Base-by-base conservation (phyloP, 2,329 filamentous ascomycete species). In the Colletotrichum lindemuthianum region DNA sequence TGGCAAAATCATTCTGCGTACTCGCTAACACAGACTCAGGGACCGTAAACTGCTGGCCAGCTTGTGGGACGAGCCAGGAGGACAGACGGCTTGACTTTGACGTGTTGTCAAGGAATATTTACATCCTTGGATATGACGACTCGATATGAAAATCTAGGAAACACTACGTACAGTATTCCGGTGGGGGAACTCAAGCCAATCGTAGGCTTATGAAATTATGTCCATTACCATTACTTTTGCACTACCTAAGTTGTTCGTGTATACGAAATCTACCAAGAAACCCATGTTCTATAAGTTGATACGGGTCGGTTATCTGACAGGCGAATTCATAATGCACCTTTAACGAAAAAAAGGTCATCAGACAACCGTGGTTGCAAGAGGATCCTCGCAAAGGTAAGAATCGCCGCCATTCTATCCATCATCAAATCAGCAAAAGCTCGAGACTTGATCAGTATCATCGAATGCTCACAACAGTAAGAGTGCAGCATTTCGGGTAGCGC, bases 31-130 rank as follows among this genome's bases (percentile, higher is more conserved):
- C 13, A 4, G 1, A 13, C 9, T 5, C 16, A 63, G 63, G 4
- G 8, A 49, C 8, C 13, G 70, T 4, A 69, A 66, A 51, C 37
- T 71, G 15, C 48, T 71, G 16, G 68, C 70, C 4, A 71, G 68
- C 36, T 34, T 71, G 43, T 71, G 70, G 69, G 68, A 70, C 48
- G 68, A 70, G 36, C 47, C 48, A 7, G 10, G 13, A 2, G 10
- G 37, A 8, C 3, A 41, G 11, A 11, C 8, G 8, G 2, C 11
- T 10, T 39, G 41, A 41, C 6, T 15, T 48, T 3, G 4, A 11
- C 32, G 16, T 11, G 11, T 48, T 11, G 10, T 24, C 8, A 15
- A 12, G 3, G 16, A 52, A 11, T 16, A 16, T 10, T 11, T 8
- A 12, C 37, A 15, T 37, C 16, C 5, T 11, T 11, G 6, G 3